phyloP scores from a whole-genome alignment of 345 rosid species.

The Rhodamnia argentea region DNA sequence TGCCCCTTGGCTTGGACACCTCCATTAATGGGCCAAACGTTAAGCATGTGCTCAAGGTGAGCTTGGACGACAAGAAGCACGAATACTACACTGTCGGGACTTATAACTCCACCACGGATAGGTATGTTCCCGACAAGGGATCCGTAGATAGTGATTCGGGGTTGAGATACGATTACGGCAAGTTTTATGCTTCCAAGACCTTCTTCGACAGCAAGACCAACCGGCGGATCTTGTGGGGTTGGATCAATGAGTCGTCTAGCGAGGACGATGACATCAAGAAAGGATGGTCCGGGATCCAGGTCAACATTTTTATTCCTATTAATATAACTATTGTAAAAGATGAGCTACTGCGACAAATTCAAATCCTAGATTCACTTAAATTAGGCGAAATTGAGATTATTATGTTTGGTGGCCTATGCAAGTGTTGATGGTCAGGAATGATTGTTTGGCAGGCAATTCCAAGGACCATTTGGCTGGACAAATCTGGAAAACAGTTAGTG shows the following conservation, averaged over 20 bases:
- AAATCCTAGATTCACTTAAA: not conserved
- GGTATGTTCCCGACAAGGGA: constrained; percentile 15
- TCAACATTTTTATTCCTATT: not conserved
- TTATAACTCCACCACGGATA: constrained; percentile 16
- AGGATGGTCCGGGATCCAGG: constrained; percentile 67
- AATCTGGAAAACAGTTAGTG: constrained; percentile 46
- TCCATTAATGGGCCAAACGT: constrained; percentile 5
- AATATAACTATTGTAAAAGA: not conserved
- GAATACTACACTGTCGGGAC: constrained; percentile 41
- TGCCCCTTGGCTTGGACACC: constrained; percentile 22
- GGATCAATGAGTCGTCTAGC: constrained; percentile 42
- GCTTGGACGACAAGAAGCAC: constrained; percentile 25
- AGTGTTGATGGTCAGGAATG: not conserved
- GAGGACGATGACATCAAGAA: constrained; percentile 8
- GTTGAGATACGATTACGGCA: constrained; percentile 45
- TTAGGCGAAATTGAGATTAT: not conserved
- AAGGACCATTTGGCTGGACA: constrained; percentile 37
- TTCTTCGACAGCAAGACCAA: constrained; percentile 29
- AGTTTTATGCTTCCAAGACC: constrained; percentile 57
- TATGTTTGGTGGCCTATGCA: not conserved
- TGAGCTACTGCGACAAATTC: not conserved
- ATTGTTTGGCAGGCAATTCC: constrained; percentile 49
- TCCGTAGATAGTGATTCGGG: constrained; percentile 17
- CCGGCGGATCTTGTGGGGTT: constrained; percentile 48
- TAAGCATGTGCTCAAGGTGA: constrained; percentile 41